Conservation (phyloP, 139 green algal species). For the Micromonas pusilla region DNA sequence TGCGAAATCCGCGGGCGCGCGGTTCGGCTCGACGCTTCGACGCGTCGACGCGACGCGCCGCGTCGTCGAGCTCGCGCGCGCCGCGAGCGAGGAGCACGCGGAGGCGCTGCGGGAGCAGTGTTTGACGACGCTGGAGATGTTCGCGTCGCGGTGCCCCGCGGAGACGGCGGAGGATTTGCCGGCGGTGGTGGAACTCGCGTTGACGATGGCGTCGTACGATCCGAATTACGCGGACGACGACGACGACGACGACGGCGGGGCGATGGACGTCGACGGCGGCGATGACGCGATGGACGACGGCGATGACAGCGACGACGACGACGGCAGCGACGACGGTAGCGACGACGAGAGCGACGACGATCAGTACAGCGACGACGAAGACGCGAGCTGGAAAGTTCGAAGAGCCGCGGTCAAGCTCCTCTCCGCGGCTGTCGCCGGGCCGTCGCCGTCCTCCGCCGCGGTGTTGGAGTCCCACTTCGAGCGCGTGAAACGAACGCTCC, state of each 20-base stretch:
- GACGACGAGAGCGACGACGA: constrained; percentile 52
- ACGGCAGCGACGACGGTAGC: constrained; percentile 42
- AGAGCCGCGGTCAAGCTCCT: constrained; percentile 62
- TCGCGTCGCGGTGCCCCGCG: constrained; percentile 60
- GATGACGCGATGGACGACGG: not conserved
- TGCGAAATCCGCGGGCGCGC: constrained; percentile 35
- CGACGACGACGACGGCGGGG: constrained; percentile 20
- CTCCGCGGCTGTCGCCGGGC: constrained; percentile 45
- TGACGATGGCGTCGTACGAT: constrained; percentile 71
- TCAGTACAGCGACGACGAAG: constrained; percentile 84
- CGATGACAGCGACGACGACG: constrained; percentile 41
- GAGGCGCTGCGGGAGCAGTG: constrained; percentile 51
- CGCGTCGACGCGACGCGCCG: not conserved
- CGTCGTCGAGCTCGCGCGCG: constrained; percentile 36
- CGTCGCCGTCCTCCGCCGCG: constrained; percentile 66
- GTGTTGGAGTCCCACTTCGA: constrained; percentile 46
- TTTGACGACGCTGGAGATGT: constrained; percentile 70
- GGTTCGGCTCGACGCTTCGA: not conserved
- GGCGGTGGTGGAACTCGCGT: constrained; percentile 38
- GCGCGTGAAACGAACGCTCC: constrained; percentile 36
- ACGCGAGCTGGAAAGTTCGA: constrained; percentile 93
- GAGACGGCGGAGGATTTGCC: constrained; percentile 36
- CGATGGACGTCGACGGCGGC: too few relatives aligned
- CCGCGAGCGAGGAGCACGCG: constrained; percentile 60
- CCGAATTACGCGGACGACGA: constrained; percentile 84